A percentile compares a stretch with the other conserved stretches of the same genome.
Evolutionary conservation across 768 basidiomycete genomes (phyloP).

Genomic region (Trichaptum fuscoviolaceum): DNA sequence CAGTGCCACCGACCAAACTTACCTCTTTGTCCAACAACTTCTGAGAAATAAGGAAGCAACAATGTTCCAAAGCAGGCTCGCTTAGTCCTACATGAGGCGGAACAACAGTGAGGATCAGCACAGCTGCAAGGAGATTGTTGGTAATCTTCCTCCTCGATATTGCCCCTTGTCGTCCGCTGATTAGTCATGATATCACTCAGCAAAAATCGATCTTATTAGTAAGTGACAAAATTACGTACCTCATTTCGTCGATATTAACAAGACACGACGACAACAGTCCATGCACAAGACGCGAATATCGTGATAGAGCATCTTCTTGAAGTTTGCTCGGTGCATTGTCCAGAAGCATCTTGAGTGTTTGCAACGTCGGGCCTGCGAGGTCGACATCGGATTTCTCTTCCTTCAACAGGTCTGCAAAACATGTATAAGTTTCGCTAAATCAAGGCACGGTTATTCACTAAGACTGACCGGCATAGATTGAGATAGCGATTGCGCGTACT

Average conservation of each 20-base stretch:
- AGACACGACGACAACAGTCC: constrained; percentile 83
- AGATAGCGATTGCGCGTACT: constrained; percentile 69
- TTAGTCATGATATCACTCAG: constrained; percentile 9
- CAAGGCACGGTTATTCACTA: not conserved
- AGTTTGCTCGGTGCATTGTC: constrained; percentile 28
- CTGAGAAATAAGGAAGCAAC: constrained; percentile 79
- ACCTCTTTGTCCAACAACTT: constrained; percentile 76
- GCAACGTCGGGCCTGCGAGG: constrained; percentile 73
- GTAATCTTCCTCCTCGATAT: constrained; percentile 81
- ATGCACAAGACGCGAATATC: constrained; percentile 61
- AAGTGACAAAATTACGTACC: constrained; percentile 46
- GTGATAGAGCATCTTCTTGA: constrained; percentile 38
- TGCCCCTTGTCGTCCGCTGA: constrained; percentile 72
- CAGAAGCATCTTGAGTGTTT: constrained; percentile 71
- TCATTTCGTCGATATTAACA: constrained; percentile 85
- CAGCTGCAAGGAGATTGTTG: constrained; percentile 82
- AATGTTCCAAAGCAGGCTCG: constrained; percentile 72
- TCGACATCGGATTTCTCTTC: constrained; percentile 81
- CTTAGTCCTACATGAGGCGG: constrained; percentile 65
- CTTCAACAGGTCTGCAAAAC: constrained; percentile 62
- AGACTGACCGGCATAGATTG: constrained; percentile 68
- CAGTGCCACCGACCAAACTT: constrained; percentile 13
- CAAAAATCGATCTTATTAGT: not conserved
- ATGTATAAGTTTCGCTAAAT: constrained; percentile 8
- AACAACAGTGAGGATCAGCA: constrained; percentile 78